These are phyloP conservation scores for Pseudogymnoascus sp. DNA, from an alignment of 2,329 filamentous ascomycete species.

Conservation along the genomic window DNA sequence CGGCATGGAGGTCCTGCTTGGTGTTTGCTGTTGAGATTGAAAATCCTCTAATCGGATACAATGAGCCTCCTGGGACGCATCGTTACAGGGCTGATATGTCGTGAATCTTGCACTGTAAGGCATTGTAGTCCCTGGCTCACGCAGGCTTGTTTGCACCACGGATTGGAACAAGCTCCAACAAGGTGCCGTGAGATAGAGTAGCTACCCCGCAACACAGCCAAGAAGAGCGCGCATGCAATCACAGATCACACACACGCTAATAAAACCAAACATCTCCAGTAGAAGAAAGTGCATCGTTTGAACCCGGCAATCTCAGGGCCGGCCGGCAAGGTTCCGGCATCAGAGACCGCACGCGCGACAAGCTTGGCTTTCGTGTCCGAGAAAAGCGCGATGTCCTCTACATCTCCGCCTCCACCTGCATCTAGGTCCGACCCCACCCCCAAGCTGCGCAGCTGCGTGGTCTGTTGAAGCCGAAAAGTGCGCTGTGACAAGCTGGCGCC, in stretches of 20 bases:
- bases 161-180: not conserved
- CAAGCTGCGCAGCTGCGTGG: constrained; percentile 43
- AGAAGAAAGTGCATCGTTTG: not conserved
- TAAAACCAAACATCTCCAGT: not conserved
- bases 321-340: not conserved
- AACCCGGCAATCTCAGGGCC: not conserved
- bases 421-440: constrained; percentile 2
- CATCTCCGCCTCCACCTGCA: constrained; percentile 3
- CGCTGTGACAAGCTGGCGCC: constrained; percentile 51
- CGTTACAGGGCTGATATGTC: not conserved
- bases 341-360: not conserved
- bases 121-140: not conserved
- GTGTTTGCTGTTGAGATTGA: not conserved
- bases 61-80: not conserved
- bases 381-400: constrained; percentile 17
- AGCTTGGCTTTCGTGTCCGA: constrained; percentile 18
- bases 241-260: not conserved
- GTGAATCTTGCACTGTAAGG: not conserved
- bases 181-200: not conserved
- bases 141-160: not conserved
- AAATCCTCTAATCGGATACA: not conserved
- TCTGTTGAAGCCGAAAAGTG: constrained; percentile 49
- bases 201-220: not conserved
- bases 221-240: not conserved
- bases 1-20: not conserved